Conservation (phyloP, 495 filamentous ascomycete genomes). For the Cairneyella variabilis region DNA sequence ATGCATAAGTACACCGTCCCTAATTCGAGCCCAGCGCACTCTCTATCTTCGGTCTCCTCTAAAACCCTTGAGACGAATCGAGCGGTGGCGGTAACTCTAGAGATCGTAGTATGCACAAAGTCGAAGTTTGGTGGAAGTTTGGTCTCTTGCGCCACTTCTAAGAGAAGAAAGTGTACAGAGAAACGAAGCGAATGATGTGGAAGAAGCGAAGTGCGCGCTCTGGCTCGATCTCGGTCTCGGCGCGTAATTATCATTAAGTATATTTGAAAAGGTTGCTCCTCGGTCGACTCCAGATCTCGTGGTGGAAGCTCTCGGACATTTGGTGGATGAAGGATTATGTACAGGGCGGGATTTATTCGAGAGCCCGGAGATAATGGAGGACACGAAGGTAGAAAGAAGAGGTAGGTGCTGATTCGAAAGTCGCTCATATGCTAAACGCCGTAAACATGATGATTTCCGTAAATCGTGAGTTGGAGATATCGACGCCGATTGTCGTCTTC, state of each 20-base stretch:
- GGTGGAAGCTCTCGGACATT: slow-evolving; percentile 10
- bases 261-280: slow-evolving; percentile 6
- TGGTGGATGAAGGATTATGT: slow-evolving; percentile 15
- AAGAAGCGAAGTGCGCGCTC: slow-evolving; percentile 2
- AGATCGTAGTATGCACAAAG: slow-evolving; percentile 20
- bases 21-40: slow-evolving; percentile 23
- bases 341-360: slow-evolving; percentile 18
- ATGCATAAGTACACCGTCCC: too few species aligned
- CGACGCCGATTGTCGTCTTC: slow-evolving; percentile 13
- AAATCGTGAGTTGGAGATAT: slow-evolving; percentile 20
- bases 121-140: not conserved
- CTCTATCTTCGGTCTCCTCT: slow-evolving; percentile 1
- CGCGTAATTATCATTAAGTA: slow-evolving; percentile 14
- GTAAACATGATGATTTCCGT: slow-evolving; percentile 25
- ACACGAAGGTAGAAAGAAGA: slow-evolving; percentile 8
- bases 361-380: not conserved
- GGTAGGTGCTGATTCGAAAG: slow-evolving; percentile 7
- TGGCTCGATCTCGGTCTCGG: not conserved
- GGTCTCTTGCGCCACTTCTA: not conserved
- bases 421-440: slow-evolving; percentile 28
- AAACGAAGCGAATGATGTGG: slow-evolving; percentile 2
- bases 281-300: not conserved
- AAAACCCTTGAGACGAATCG: slow-evolving; percentile 13
- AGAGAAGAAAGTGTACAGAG: not conserved
- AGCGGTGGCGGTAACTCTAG: slow-evolving; percentile 27